Conservation (phyloP, 2,329 filamentous ascomycete genomes). For the Aspergillus eucalypticola region DNA sequence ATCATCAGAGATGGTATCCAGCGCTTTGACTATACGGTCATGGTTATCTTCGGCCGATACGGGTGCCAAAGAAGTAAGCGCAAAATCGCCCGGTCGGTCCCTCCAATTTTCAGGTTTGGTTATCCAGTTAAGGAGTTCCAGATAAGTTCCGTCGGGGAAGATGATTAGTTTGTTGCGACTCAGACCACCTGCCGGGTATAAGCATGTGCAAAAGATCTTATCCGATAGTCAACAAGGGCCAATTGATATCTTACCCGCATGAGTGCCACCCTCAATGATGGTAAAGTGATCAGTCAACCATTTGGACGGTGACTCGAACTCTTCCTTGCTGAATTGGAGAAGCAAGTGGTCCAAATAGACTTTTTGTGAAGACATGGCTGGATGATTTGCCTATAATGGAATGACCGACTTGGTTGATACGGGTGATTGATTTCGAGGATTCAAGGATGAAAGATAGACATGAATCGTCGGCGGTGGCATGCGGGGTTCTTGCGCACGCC, state of each 20-base stretch:
- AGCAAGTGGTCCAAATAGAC: conserved; percentile 17
- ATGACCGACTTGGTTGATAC: background rate
- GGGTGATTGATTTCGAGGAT: background rate
- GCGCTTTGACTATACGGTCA: conserved; percentile 7
- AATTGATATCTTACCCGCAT: conserved; percentile 4
- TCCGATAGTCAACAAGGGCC: background rate
- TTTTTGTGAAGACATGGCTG: conserved; percentile 8
- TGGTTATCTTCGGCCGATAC: conserved; percentile 11
- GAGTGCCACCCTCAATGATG: conserved; percentile 14
- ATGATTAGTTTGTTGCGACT: conserved; percentile 18
- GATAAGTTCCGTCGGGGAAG: conserved; percentile 15
- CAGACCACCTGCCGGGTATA: conserved; percentile 4
- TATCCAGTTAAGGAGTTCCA: conserved; percentile 16
- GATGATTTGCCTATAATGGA: background rate
- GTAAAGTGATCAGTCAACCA: conserved; percentile 17
- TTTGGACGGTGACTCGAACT: conserved; percentile 10
- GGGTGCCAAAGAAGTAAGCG: conserved; percentile 10
- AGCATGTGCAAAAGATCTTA: background rate
- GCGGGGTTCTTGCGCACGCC: background rate
- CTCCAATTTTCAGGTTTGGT: conserved; percentile 12
- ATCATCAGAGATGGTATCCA: conserved; percentile 2
- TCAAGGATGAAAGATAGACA: background rate
- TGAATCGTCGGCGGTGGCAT: background rate
- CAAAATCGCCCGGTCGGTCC: conserved; percentile 14
- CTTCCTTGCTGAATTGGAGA: conserved; percentile 8